These are phyloP conservation scores for Solanum habrochaites DNA, from an alignment of 257 asterid species.

Conservation along the genomic window DNA sequence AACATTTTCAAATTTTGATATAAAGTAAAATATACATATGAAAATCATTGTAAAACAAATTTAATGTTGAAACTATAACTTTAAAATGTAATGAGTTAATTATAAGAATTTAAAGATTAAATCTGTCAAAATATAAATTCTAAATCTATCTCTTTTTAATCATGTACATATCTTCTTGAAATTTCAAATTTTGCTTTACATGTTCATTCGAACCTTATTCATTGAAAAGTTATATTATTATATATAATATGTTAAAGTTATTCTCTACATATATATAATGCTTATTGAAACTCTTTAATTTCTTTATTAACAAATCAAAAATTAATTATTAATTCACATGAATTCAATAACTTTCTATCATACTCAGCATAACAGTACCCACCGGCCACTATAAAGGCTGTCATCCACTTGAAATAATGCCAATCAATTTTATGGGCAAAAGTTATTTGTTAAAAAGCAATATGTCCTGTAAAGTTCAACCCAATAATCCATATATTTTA, in stretches of 20 bases:
- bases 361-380: neutral
- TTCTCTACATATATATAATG: neutral
- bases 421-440: neutral
- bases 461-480: neutral
- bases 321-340: neutral
- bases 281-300: neutral
- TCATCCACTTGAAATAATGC: neutral
- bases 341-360: neutral
- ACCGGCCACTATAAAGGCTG: neutral
- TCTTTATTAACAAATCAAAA: fast-evolving
- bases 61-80: neutral
- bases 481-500: neutral
- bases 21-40: neutral
- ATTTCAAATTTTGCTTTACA: neutral
- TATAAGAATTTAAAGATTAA: neutral
- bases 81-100: neutral
- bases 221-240: too few relatives aligned
- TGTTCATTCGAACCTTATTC: too few relatives aligned
- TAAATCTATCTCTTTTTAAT: neutral
- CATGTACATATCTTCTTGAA: too few relatives aligned
- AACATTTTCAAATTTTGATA: neutral
- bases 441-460: neutral
- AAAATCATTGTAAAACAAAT: neutral
- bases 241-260: neutral
- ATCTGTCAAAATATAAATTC: neutral